phyloP scores from a whole-genome alignment of 1,284 basidiomycete species.

The Microbotryomycetes sp. region DNA sequence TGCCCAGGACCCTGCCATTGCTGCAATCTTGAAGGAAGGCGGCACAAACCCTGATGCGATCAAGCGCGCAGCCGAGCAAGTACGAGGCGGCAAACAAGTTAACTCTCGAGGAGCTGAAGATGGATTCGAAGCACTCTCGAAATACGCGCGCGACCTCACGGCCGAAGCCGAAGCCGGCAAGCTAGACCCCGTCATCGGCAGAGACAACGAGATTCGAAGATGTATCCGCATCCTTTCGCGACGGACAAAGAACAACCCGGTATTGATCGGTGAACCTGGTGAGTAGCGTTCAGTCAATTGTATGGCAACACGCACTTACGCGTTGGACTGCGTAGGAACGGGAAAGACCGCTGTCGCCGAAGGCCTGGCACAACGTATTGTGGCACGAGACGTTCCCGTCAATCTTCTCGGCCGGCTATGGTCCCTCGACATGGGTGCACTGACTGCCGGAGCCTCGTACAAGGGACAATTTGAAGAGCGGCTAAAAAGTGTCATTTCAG shows the following conservation, averaged over 20 bases:
- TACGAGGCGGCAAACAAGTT: constrained; percentile 70
- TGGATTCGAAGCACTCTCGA: constrained; percentile 67
- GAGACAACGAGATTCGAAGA: constrained; percentile 49
- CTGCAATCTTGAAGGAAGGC: constrained; percentile 62
- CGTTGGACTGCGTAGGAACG: constrained; percentile 21
- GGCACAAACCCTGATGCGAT: constrained; percentile 63
- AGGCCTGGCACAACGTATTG: constrained; percentile 90
- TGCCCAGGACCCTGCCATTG: constrained; percentile 61
- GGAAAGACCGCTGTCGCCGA: constrained; percentile 70
- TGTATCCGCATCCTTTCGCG: constrained; percentile 67
- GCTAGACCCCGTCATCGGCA: constrained; percentile 54
- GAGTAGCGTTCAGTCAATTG: constrained; percentile 38
- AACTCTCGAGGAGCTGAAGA: constrained; percentile 75
- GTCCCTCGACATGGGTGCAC: constrained; percentile 77
- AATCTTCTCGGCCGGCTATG: constrained; percentile 46
- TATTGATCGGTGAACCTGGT: constrained; percentile 87
- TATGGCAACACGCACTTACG: constrained; percentile 62
- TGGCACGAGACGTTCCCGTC: constrained; percentile 90
- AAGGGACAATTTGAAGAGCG: constrained; percentile 88
- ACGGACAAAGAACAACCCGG: constrained; percentile 69
- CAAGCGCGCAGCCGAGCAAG: constrained; percentile 70
- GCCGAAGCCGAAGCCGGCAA: constrained; percentile 45
- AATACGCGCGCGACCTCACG: constrained; percentile 44
- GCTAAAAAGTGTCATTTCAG: constrained; percentile 81
- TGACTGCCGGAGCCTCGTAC: constrained; percentile 77